Evolutionary conservation across 129 eudicot genomes (phyloP), one percentile per base, ranked within the genome.

Genomic region (Kitagawia praeruptora): DNA sequence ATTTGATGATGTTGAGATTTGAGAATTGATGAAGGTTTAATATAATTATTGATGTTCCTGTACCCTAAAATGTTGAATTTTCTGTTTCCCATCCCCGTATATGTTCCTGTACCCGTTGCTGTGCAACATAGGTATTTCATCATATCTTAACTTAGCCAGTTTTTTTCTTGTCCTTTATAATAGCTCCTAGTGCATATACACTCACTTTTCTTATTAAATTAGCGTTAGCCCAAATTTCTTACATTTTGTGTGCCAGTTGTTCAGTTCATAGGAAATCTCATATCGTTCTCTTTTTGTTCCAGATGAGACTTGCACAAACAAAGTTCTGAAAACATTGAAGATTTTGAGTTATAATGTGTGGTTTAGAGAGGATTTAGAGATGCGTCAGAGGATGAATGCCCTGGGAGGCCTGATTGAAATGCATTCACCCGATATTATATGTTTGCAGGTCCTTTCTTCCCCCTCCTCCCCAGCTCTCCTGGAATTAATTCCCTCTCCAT

Each of bases 291-390:
- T 70, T 41, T 44, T 14, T 58, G 69, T 75, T 69, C 64, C 82
- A 84, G 87, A 73, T 83, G 86, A 84, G 75, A 79, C 74, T 70
- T 82, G 15, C 40, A 14, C 70, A 14, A 77, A 46, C 45, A 77
- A 70, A 31, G 87, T 40, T 75, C 31, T 74, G 40, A 78, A 44
- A 45, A 69, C 75, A 38, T 44, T 89, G 82, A 95, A 95, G 93
- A 82, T 95, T 74, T 78, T 95, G 89, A 87, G 90, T 77, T 95
- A 95, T 74, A 95, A 95, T 83, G 89, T 95, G 54, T 95, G 98
- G 98, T 95, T 95, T 79, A 88, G 93, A 13, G 98, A 92, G 78
- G 96, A 95, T 48, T 74, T 92, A 54, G 94, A 92, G 87, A 77
- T 87, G 91, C 84, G 77, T 23, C 78, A 83, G 77, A 87, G 98